These are phyloP conservation scores for Cladosporium sp. DNA, from an alignment of 2,329 filamentous ascomycete species.

Conservation along the genomic window DNA sequence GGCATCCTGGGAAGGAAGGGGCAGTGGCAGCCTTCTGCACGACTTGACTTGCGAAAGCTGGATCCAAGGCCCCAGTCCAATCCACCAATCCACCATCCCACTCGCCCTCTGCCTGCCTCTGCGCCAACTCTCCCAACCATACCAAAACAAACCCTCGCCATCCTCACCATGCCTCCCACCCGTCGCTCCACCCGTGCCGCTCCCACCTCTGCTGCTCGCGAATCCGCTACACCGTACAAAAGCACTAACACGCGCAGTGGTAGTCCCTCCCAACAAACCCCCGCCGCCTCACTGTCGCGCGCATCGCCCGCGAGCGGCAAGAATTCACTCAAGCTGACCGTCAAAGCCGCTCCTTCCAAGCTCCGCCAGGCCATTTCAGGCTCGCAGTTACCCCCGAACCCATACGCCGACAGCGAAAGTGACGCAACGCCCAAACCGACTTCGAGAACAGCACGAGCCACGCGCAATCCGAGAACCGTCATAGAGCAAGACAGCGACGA, in stretches of 20 bases:
- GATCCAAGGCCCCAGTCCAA: background rate
- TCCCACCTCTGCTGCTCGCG: slow-evolving; percentile 18
- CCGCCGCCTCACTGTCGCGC: slow-evolving; percentile 29
- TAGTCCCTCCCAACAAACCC: slow-evolving; percentile 17
- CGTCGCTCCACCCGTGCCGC: slow-evolving; percentile 29
- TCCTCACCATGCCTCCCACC: slow-evolving; percentile 27
- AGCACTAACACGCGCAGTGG: slow-evolving; percentile 23
- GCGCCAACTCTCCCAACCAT: background rate
- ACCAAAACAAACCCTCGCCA: background rate
- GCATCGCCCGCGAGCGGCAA: slow-evolving; percentile 38
- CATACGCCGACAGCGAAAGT: slow-evolving; percentile 30
- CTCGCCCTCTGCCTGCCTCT: background rate
- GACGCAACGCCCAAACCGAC: slow-evolving; percentile 30
- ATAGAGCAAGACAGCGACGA: slow-evolving; percentile 32
- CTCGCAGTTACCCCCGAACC: slow-evolving; percentile 29
- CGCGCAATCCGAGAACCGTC: slow-evolving; percentile 31
- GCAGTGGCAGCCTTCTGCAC: background rate
- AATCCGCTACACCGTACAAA: slow-evolving; percentile 22
- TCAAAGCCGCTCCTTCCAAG: slow-evolving; percentile 47
- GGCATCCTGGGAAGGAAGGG: slow-evolving; percentile 10
- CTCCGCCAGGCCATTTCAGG: slow-evolving; percentile 43
- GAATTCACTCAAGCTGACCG: slow-evolving; percentile 45
- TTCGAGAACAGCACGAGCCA: slow-evolving; percentile 21
- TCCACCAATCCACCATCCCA: no score
- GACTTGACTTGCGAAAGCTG: background rate